Base-by-base conservation (phyloP, 169 alveolate species). In the Plasmodium falciparum region DNA sequence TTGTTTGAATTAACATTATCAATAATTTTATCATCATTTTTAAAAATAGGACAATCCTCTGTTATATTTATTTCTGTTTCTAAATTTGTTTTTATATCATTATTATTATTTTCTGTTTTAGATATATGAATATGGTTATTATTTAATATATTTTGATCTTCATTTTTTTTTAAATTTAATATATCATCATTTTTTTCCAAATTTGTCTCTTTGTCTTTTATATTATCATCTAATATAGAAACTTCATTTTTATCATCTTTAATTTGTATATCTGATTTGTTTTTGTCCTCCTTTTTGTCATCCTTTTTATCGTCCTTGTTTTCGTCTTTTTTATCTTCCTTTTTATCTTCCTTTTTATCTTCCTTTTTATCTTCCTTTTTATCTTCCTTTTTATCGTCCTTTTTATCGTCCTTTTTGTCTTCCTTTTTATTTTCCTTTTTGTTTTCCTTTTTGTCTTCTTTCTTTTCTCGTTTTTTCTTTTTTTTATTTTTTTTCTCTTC, bases 401-500 rank as follows among this genome's bases (percentile, higher is more conserved):
- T 33, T 33, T 33, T 33, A 1, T 33, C 4, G 5, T 15, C 67
- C 22, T 47, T 71, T 22, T 49, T 50, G 1, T 71, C 13, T 0
- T 56, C 65, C 11, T 6, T 33, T 33, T 33, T 33, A 2, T 33
- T 0, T 33, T 9, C 67, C 22, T 47, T 71, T 22, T 49, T 50
- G 22, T 71, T 65, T n/a, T 56, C 39, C n/a, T 56, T 56, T 73
- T 73, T 45, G 13, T 49, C 49, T 45, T 71, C 80, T 26, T 24
- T 39, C 39, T 56, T 47, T 80, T 69, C 59, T 24, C 69, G 52
- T 33, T 67, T 80, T 69, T 80, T 80, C 39, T 80, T 80, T 80
- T 80, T 69, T 63, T 73, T 52, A n/a, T 39, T 76, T 33, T 33
- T 33, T 69, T 80, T 80, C 56, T 80, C 90, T 62, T 66, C 90